Evolutionary conservation across 805 yeast genomes (phyloP).

Genomic region (Jamesozyma rosinii): DNA sequence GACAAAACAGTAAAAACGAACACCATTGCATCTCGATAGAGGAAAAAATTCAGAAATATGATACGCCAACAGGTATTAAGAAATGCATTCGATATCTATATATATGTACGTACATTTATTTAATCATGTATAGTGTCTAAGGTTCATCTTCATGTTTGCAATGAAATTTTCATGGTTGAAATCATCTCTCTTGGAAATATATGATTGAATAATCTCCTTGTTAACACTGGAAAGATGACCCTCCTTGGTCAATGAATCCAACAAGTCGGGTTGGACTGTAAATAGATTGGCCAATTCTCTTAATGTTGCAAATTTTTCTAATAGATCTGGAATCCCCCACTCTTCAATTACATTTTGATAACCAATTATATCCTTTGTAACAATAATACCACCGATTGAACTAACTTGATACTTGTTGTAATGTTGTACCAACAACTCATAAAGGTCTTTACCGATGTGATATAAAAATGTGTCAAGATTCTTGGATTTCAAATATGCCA

Average conservation of each 20-base stretch:
- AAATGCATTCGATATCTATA: not conserved
- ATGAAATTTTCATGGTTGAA: constrained; percentile 39
- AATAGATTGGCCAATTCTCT: constrained; percentile 78
- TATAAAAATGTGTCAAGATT: constrained; percentile 45
- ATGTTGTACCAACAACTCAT: constrained; percentile 56
- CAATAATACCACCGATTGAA: constrained; percentile 71
- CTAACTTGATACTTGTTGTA: constrained; percentile 67
- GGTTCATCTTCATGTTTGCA: constrained; percentile 18
- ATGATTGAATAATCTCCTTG: constrained; percentile 52
- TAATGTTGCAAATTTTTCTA: constrained; percentile 57
- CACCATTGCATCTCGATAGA: no score
- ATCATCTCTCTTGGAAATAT: constrained; percentile 61
- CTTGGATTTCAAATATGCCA: constrained; percentile 33
- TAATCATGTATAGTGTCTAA: constrained; percentile 11
- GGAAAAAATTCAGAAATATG: no score
- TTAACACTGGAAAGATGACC: constrained; percentile 65
- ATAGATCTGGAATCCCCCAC: constrained; percentile 54
- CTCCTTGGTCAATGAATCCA: constrained; percentile 70
- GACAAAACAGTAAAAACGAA: no score
- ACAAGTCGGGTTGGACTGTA: constrained; percentile 72
- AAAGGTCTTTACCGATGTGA: constrained; percentile 50
- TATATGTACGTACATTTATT: not conserved
- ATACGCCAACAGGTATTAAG: not conserved
- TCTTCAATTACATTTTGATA: constrained; percentile 60
- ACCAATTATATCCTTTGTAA: constrained; percentile 73